Percentiles rank a stretch among this genome's conserved stretches.
phyloP scores from a whole-genome alignment of 306 rosid genomes.

The Rubus parviflorus region DNA sequence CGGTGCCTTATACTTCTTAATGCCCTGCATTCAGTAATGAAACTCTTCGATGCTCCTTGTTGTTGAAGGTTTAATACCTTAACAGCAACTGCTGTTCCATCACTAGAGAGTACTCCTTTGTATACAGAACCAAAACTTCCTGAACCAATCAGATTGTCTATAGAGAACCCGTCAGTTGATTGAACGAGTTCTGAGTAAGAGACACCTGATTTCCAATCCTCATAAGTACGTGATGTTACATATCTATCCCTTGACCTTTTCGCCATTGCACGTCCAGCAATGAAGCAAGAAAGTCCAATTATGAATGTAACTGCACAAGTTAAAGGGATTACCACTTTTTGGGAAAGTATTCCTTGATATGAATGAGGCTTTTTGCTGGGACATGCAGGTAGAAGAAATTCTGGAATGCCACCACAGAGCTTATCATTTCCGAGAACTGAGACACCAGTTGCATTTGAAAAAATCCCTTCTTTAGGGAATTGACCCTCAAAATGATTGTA shows the following conservation, averaged over 20 bases:
- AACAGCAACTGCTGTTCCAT: constrained; percentile 25
- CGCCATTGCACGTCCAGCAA: background rate
- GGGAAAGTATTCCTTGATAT: constrained; percentile 17
- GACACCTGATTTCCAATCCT: background rate
- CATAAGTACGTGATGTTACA: background rate
- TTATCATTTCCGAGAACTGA: constrained; percentile 30
- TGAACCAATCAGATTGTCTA: constrained; percentile 28
- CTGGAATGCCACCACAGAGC: constrained; percentile 36
- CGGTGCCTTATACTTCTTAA: constrained; percentile 34
- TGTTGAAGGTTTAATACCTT: constrained; percentile 49
- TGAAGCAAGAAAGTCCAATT: background rate
- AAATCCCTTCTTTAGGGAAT: constrained; percentile 33
- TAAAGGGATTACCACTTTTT: constrained; percentile 18
- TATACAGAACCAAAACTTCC: constrained; percentile 42
- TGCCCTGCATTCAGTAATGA: constrained; percentile 40
- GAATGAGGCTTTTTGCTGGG: background rate
- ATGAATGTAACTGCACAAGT: constrained; percentile 8
- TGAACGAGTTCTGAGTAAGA: background rate
- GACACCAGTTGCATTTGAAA: constrained; percentile 25
- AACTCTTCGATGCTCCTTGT: constrained; percentile 42
- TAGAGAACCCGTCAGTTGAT: constrained; percentile 18
- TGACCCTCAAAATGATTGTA: constrained; percentile 33
- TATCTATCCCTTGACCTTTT: background rate
- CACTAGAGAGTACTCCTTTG: constrained; percentile 26
- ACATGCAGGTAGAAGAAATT: constrained; percentile 32